Conservation (phyloP, 371 early-diverging fungal genomes). For the Blakeslea trispora region DNA sequence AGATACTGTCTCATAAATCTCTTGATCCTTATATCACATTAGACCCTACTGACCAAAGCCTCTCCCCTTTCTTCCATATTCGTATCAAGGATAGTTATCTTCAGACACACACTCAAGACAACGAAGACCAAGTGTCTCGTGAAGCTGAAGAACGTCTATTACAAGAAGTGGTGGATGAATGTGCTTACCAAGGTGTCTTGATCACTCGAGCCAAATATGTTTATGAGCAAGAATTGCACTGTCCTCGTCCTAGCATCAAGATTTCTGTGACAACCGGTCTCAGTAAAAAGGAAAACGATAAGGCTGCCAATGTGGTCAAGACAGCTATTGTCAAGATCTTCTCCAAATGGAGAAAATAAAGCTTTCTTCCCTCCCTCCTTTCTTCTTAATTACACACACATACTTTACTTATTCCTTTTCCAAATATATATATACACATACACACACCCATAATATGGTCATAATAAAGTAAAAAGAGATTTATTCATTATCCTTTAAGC, state of each 20-base stretch:
- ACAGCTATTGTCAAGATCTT: conserved; percentile 56
- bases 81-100: conserved; percentile 56
- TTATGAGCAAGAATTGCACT: conserved; percentile 75
- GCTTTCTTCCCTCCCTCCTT: too few relatives aligned
- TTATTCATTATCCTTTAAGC: conserved; percentile 7
- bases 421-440: too few relatives aligned
- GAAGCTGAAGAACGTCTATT: conserved; percentile 67
- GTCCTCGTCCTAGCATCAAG: conserved; percentile 83
- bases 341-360: conserved; percentile 50
- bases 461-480: too few relatives aligned
- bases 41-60: conserved; percentile 56
- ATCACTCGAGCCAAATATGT: conserved; percentile 88
- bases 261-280: conserved; percentile 77
- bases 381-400: too few relatives aligned
- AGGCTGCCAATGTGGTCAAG: conserved; percentile 71
- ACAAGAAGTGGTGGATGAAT: conserved; percentile 86
- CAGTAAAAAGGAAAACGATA: conserved; percentile 82
- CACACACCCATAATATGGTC: too few relatives aligned
- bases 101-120: conserved; percentile 23
- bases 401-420: too few relatives aligned
- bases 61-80: conserved; percentile 68
- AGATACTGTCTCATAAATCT: conserved; percentile 36
- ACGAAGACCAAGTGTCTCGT: conserved; percentile 38
- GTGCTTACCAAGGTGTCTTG: conserved; percentile 72
- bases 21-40: conserved; percentile 49